These are phyloP conservation scores for Colletotrichum orchidophilum DNA, from an alignment of 2,329 filamentous ascomycete species.

Conservation along the genomic window DNA sequence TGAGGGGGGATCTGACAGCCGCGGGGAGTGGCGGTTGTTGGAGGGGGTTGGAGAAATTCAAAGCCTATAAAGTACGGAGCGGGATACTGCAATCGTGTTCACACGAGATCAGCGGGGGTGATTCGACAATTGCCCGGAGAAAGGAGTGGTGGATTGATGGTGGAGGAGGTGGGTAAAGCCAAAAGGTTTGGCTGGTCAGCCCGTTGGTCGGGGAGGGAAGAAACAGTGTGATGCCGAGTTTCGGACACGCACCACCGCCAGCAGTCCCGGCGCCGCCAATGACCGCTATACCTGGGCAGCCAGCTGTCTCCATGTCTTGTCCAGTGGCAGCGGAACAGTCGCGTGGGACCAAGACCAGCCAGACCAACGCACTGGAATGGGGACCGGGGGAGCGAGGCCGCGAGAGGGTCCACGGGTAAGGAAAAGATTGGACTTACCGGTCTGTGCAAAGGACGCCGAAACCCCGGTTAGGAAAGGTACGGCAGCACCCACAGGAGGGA, in stretches of 20 bases:
- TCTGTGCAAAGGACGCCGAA: not conserved
- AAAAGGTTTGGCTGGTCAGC: not conserved
- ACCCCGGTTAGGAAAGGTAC: not conserved
- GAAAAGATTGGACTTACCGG: not conserved
- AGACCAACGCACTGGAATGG: not conserved
- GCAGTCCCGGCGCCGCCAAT: not conserved
- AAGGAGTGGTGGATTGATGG: not conserved
- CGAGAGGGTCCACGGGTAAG: not conserved
- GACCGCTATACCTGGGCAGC: not conserved
- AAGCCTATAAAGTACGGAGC: not conserved
- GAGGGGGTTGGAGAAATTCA: conserved; percentile 20
- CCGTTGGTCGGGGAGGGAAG: not conserved
- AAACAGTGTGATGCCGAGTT: conserved; percentile 22
- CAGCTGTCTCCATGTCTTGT: not conserved
- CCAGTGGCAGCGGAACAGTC: not conserved
- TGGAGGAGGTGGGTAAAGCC: not conserved
- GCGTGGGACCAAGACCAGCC: not conserved
- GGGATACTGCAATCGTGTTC: conserved; percentile 32
- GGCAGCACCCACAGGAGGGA: not conserved
- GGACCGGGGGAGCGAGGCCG: not conserved
- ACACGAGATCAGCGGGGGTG: conserved; percentile 32
- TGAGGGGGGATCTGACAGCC: conserved; percentile 13
- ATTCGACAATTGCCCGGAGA: conserved; percentile 22
- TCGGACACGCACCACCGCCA: conserved; percentile 21
- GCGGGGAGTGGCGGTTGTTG: conserved; percentile 26